phyloP scores from a whole-genome alignment of 768 basidiomycete genomes.

The Kwoniella sp. region DNA sequence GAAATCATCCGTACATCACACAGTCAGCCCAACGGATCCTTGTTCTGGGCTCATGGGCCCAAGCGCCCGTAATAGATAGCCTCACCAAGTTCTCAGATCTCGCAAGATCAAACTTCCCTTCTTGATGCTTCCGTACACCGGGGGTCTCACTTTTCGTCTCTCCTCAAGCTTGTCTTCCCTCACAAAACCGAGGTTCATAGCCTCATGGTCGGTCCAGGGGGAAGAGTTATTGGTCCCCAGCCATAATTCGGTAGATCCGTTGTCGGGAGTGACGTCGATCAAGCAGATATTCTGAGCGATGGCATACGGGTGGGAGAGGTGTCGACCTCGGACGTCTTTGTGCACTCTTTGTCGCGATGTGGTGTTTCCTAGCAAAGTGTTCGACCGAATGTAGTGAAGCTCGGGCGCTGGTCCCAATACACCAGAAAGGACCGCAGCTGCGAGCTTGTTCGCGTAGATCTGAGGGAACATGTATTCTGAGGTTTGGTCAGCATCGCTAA shows the following conservation, averaged over 20 bases:
- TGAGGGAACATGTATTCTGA: constrained; percentile 25
- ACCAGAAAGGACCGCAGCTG: constrained; percentile 9
- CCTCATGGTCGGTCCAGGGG: constrained; percentile 20
- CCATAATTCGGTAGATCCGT: constrained; percentile 29
- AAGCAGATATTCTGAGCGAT: constrained; percentile 17
- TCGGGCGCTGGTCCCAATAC: constrained; percentile 23
- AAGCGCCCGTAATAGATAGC: background rate
- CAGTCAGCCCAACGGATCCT: background rate
- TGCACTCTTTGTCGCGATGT: constrained; percentile 18
- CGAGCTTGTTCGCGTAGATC: constrained; percentile 26
- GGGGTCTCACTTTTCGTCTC: constrained; percentile 21
- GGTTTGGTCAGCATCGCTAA: background rate
- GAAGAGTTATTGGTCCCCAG: constrained; percentile 20
- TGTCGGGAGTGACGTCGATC: constrained; percentile 25
- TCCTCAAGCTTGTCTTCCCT: constrained; percentile 12
- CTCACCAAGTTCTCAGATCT: constrained; percentile 25
- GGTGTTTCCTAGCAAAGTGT: constrained; percentile 21
- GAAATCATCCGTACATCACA: background rate
- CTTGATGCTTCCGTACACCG: constrained; percentile 15
- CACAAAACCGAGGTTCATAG: constrained; percentile 11
- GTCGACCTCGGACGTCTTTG: constrained; percentile 18
- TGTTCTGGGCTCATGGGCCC: background rate
- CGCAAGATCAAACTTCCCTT: constrained; percentile 23
- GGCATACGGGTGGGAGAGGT: constrained; percentile 21
- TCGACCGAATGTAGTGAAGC: constrained; percentile 25